Evolutionary conservation across 371 early-diverging fungal species (phyloP), one percentile per base, ranked within the genome.

Genomic region (Capillidium rhysosporum): DNA sequence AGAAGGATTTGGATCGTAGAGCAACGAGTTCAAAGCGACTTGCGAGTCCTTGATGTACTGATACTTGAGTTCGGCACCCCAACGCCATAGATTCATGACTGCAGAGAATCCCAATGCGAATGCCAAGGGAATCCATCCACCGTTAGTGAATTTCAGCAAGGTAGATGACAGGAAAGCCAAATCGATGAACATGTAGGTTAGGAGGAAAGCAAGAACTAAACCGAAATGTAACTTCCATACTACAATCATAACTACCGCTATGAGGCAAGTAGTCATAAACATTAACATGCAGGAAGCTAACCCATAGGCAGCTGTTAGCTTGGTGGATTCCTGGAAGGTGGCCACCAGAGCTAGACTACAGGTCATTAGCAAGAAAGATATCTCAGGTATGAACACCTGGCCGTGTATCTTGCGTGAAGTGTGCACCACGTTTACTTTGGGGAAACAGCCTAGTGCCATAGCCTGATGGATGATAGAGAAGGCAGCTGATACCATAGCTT

Each of bases 401-500:
- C 70, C 69, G n/a, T 59, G 62, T 40, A 59, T 51, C 21, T 58
- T 60, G 5, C 55, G 45, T 16, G 63, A 67, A 2, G 69, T 69
- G 53, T 77, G 75, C 9, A 68, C 54, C 16, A 72, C 63, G 39
- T 63, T 54, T 29, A 75, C 58, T 47, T 65, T 65, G 8, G 77
- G 77, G 45, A 77, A 72, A 47, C 65, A 65, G 12, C 65, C 59
- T 0, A 77, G 65, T 1, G 68, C 65, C 60, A 77, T 74, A 2
- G 69, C 72, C 55, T 76, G 77, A 59, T 66, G 66, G 34, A 76
- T 63, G 26, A 76, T 60, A 5, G 71, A 67, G 57, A 74, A 73
- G 43, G 70, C 68, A 16, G 67, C 74, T 18, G 69, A 66, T 25
- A 76, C 71, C 58, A 71, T 68, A 7, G 75, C 72, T 51, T 76